These are phyloP conservation scores for Fusarium compactum DNA, from an alignment of 2,329 filamentous ascomycete species.

Conservation along the genomic window DNA sequence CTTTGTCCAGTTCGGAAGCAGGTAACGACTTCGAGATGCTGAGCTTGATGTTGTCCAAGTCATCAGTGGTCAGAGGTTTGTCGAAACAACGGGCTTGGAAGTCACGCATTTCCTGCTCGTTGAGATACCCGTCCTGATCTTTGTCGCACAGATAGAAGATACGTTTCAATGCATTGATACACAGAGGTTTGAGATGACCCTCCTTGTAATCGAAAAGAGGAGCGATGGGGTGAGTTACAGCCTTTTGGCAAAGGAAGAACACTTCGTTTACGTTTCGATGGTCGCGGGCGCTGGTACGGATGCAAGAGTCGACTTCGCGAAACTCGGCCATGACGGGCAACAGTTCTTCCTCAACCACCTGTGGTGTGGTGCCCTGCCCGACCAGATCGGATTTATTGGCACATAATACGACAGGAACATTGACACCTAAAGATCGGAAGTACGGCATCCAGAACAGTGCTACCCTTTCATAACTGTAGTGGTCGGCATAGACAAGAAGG, in stretches of 20 bases:
- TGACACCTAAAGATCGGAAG: conserved; percentile 97
- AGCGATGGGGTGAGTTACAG: conserved; percentile 95
- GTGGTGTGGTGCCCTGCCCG: conserved; percentile 78
- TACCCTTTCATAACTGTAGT: conserved; percentile 98
- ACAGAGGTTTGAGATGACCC: conserved; percentile 85
- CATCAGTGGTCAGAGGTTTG: conserved; percentile 82
- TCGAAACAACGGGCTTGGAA: conserved; percentile 95
- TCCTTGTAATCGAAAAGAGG: conserved; percentile 98
- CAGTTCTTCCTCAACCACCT: conserved; percentile 97
- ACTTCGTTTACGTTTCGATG: conserved; percentile 95
- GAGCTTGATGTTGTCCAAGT: conserved; percentile 90
- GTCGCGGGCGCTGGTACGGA: conserved; percentile 90
- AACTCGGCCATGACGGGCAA: conserved; percentile 98
- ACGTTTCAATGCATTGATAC: conserved; percentile 84
- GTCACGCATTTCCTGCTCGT: conserved; percentile 88
- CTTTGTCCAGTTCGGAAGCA: conserved; percentile 71
- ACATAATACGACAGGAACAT: conserved; percentile 95
- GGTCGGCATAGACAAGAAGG: conserved; percentile 94
- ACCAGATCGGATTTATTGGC: conserved; percentile 97
- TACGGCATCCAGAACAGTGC: conserved; percentile 99
- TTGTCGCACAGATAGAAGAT: conserved; percentile 98
- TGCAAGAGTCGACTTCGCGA: conserved; percentile 98
- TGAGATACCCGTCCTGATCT: conserved; percentile 93
- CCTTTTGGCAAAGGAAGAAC: conserved; percentile 98
- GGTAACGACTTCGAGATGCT: conserved; percentile 80